Percentiles rank a stretch among this genome's conserved stretches.
These are phyloP conservation scores for Leccinum boreale DNA, from an alignment of 768 basidiomycete genomes.

Conservation along the genomic window DNA sequence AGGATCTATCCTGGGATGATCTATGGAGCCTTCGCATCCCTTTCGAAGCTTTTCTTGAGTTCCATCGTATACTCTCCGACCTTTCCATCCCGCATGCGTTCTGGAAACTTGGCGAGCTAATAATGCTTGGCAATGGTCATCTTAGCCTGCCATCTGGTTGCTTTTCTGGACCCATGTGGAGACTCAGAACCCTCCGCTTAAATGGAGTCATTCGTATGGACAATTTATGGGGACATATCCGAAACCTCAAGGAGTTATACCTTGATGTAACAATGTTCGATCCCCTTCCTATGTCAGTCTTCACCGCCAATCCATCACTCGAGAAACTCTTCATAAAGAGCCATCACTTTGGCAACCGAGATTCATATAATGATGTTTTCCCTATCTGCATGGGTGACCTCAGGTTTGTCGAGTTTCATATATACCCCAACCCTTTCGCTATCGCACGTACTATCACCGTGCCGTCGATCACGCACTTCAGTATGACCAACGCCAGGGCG, in stretches of 20 bases:
- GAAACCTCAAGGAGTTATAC: constrained; percentile 20
- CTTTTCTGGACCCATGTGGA: constrained; percentile 17
- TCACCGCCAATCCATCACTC: constrained; percentile 24
- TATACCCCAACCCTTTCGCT: not conserved
- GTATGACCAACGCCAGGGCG: constrained; percentile 11
- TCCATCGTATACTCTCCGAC: constrained; percentile 30
- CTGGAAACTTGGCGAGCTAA: constrained; percentile 36
- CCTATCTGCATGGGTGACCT: constrained; percentile 31
- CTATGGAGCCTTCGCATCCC: constrained; percentile 23
- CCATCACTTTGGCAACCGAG: not conserved
- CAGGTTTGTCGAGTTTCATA: constrained; percentile 34
- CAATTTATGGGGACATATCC: constrained; percentile 18
- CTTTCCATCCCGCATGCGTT: constrained; percentile 31
- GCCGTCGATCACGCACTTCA: constrained; percentile 29
- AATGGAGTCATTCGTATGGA: constrained; percentile 4
- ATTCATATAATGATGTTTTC: not conserved
- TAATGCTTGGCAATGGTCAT: not conserved
- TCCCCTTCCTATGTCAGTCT: constrained; percentile 4
- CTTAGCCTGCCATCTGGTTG: not conserved
- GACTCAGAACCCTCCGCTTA: constrained; percentile 26
- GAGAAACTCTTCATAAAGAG: constrained; percentile 14
- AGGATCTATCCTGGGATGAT: constrained; percentile 23
- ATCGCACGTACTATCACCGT: constrained; percentile 25
- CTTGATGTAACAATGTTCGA: not conserved
- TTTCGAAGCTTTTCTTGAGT: constrained; percentile 3